Conservation (phyloP, 2,329 filamentous ascomycete species). For the Penicillium sp. region DNA sequence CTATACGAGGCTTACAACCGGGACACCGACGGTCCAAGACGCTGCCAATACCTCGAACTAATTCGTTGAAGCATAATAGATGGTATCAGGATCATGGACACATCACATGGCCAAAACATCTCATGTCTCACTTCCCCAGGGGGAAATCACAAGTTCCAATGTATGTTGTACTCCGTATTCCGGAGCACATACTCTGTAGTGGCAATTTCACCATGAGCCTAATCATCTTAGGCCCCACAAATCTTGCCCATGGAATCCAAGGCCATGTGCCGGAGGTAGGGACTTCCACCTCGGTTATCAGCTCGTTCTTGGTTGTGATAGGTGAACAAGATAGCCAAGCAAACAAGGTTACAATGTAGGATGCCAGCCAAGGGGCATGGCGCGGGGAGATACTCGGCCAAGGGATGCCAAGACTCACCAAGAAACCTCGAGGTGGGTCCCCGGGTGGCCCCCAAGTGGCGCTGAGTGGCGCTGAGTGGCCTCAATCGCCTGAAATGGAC, state of each 20-base stretch:
- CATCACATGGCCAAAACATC: not conserved
- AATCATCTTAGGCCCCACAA: not conserved
- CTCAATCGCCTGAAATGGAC: not conserved
- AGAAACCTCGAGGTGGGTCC: not conserved
- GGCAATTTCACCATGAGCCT: conserved; percentile 3
- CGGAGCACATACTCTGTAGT: not conserved
- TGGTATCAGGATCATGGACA: not conserved
- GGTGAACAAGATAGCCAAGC: conserved; percentile 17
- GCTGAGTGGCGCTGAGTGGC: not conserved
- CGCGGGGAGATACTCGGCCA: conserved; percentile 2
- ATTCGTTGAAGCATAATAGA: not conserved
- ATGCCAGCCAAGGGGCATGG: conserved; percentile 25
- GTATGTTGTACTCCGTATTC: no score
- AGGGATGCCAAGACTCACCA: conserved; percentile 4
- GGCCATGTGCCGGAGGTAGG: conserved; percentile 5
- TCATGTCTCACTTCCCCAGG: conserved; percentile 2
- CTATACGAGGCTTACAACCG: not conserved
- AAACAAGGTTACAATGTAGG: conserved; percentile 24
- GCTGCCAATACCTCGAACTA: not conserved
- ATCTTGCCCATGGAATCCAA: no score
- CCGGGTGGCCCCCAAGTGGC: no score
- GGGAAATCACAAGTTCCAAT: not conserved
- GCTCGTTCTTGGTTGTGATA: not conserved
- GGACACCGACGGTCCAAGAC: conserved; percentile 10
- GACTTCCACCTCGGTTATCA: conserved; percentile 12